Conservation (phyloP, 148 eudicot species). For the Selenicereus undatus region DNA sequence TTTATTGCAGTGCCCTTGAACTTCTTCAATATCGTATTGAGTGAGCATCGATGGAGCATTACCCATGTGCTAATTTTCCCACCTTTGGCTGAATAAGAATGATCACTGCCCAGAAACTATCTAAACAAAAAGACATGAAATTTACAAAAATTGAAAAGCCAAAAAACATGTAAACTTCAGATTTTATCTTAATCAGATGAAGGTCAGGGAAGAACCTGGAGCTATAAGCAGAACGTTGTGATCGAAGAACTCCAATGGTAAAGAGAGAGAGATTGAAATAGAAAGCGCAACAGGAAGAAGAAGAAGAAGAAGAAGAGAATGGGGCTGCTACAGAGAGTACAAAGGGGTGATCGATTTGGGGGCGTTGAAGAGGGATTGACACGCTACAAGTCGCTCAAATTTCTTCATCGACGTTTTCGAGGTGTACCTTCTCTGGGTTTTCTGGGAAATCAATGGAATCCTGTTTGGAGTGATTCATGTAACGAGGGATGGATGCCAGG, state of each 20-base stretch:
- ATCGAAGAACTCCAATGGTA: neutral
- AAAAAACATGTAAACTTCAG: neutral
- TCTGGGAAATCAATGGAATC: neutral
- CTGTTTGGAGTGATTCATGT: no score
- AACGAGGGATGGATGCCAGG: no score
- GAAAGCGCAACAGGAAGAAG: neutral
- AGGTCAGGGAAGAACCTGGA: neutral
- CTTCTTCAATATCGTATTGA: conserved; percentile 96
- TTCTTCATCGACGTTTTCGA: conserved; percentile 2
- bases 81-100: conserved; percentile 1
- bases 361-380: neutral
- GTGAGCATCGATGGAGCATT: conserved; percentile 88
- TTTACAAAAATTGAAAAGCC: neutral
- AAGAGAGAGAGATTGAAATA: neutral
- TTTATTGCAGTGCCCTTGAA: conserved; percentile 74
- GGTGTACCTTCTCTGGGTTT: neutral
- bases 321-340: neutral
- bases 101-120: neutral
- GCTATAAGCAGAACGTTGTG: neutral
- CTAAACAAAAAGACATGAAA: neutral
- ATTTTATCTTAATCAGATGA: neutral
- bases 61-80: conserved; percentile 50
- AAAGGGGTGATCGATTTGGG: conserved; percentile 3
- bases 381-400: neutral
- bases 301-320: neutral